Base-by-base conservation (phyloP, 139 green algal genomes). In the Spirogloea muscicola region DNA sequence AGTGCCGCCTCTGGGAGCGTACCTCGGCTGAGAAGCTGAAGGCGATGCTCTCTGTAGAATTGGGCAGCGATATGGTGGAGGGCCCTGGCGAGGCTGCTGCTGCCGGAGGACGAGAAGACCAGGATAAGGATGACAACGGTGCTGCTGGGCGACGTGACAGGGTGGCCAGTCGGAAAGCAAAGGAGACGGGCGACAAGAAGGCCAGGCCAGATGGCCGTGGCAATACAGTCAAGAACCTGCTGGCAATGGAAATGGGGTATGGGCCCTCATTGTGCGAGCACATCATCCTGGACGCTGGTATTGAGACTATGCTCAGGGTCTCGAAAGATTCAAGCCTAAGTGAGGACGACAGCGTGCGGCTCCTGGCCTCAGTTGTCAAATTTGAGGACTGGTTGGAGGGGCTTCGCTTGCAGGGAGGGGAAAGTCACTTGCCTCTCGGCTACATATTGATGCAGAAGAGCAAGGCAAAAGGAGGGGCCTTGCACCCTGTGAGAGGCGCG, bases 241-340 rank as follows among this genome's bases (percentile, higher is more conserved):
- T 74, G 37, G 33, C 40, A 1, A 5, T 49, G 0, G 71, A 79
- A 51, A 55, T 93, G 62, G 85, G 85, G 27, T 96, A 96, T 68
- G 92, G 92, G 0, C 90, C 91, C 0, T 73, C 81, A 9, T 74
- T 96, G 2, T 85, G 81, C 0, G 91, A 97, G 69, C 93, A 97
- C 77, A 88, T 86, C 58, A 69, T 90, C 1, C 68, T 89, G 34
- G 62, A 73, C 25, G 90, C 93, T 2, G 85, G 84, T 0, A 68
- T 97, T 27, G 49, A 83, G 1, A 85, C 91, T 1, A 38, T 10
- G 3, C 46, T 58, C 4, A 29, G 72, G 59, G 6, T 69, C 2
- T 34, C 43, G 39, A 48, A n/a, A n/a, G n/a, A n/a, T n/a, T n/a
- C n/a, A n/a, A n/a, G n/a, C n/a, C n/a, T n/a, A n/a, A n/a, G n/a